Percentiles rank a stretch among this genome's conserved stretches.
These are phyloP conservation scores for Casuarina equisetifolia DNA, from an alignment of 306 rosid genomes.

Conservation along the genomic window DNA sequence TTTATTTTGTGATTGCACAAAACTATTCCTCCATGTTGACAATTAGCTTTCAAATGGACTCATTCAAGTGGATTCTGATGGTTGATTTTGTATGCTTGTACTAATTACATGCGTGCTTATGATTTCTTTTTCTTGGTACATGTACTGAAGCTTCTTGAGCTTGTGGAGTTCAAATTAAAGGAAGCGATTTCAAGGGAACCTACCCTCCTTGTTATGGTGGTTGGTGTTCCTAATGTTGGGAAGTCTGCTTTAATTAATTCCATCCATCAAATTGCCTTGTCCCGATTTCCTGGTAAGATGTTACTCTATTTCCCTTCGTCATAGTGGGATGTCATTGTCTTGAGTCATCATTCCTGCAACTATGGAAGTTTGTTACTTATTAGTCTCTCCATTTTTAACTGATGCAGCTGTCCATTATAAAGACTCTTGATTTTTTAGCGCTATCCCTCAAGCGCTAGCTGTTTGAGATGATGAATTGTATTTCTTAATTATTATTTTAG, in stretches of 20 bases:
- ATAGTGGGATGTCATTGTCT: neutral
- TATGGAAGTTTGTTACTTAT: neutral
- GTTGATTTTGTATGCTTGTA: neutral
- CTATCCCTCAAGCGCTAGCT: too few relatives aligned
- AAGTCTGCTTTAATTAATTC: constrained; percentile 85
- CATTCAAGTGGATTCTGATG: neutral
- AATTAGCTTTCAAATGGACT: neutral
- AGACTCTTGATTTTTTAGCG: neutral
- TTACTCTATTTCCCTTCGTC: neutral
- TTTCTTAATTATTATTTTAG: too few relatives aligned
- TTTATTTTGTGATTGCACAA: neutral
- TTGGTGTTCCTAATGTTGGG: constrained; percentile 94
- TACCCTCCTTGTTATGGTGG: constrained; percentile 89
- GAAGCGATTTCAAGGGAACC: constrained; percentile 79
- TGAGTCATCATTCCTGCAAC: neutral
- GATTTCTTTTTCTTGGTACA: neutral
- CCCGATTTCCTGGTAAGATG: constrained; percentile 65
- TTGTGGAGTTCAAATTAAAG: constrained; percentile 77
- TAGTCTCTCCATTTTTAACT: neutral
- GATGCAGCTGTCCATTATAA: constrained; percentile 22
- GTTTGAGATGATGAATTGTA: too few relatives aligned
- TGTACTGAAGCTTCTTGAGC: constrained; percentile 59
- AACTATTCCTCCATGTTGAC: neutral
- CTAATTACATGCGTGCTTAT: neutral
- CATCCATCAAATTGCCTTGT: constrained; percentile 74